phyloP scores from a whole-genome alignment of 2,329 filamentous ascomycete species.

The Orbilia blumenaviensis region DNA sequence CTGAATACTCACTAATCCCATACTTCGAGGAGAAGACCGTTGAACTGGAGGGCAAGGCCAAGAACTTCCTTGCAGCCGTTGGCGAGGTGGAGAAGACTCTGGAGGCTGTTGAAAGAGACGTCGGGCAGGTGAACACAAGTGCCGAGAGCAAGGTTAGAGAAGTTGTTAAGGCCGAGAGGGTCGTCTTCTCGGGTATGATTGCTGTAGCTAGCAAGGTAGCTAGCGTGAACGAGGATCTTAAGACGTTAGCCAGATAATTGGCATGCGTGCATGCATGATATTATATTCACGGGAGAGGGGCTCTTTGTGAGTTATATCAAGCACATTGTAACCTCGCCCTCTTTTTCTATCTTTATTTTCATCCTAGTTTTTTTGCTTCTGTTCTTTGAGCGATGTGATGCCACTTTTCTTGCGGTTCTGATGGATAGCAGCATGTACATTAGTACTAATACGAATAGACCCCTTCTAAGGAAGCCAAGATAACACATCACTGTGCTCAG shows the following conservation, averaged over 20 bases:
- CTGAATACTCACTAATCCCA: conserved; percentile 61
- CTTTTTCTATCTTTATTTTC: too few species aligned
- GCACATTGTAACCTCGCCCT: background rate
- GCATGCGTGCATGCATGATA: background rate
- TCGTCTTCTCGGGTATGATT: conserved; percentile 51
- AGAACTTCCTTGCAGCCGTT: conserved; percentile 63
- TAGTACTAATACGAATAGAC: background rate
- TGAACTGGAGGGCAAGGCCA: conserved; percentile 64
- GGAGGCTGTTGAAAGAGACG: conserved; percentile 64
- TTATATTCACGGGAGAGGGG: background rate
- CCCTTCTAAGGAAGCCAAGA: too few species aligned
- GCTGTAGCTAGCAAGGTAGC: conserved; percentile 51
- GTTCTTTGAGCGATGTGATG: conserved; percentile 3
- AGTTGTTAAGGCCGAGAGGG: conserved; percentile 58
- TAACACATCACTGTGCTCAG: too few species aligned
- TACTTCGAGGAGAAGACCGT: conserved; percentile 66
- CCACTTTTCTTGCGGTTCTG: background rate
- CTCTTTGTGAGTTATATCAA: background rate
- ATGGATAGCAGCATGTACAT: background rate
- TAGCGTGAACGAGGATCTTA: conserved; percentile 40
- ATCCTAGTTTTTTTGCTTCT: too few species aligned
- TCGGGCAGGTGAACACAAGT: conserved; percentile 57
- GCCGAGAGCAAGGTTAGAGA: conserved; percentile 64
- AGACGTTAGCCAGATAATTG: conserved; percentile 34
- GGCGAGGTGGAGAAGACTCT: conserved; percentile 67